phyloP scores from a whole-genome alignment of 805 yeast genomes.

The Schizosaccharomyces osmophilus region DNA sequence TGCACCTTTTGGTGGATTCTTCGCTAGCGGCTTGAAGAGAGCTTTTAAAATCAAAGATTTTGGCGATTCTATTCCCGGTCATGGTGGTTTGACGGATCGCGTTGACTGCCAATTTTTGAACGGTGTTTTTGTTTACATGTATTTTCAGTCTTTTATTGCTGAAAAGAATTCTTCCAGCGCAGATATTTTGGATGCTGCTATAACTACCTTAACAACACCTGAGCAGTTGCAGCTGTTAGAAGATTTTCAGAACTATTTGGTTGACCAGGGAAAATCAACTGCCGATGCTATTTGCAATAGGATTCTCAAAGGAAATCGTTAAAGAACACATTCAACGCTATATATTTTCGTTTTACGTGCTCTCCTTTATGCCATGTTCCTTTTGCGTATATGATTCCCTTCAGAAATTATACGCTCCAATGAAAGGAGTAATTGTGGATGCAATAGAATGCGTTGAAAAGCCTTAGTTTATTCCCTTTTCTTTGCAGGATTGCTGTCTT shows the following conservation, averaged over 20 bases:
- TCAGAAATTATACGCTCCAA: no score
- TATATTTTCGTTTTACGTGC: background rate
- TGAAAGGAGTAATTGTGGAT: no score
- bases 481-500: no score
- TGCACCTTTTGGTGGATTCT: slow-evolving; percentile 97
- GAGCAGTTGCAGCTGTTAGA: slow-evolving; percentile 41
- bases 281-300: background rate
- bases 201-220: slow-evolving; percentile 38
- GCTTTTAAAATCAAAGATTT: slow-evolving; percentile 91
- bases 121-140: slow-evolving; percentile 86
- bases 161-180: slow-evolving; percentile 34
- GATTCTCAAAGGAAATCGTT: background rate
- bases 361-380: background rate
- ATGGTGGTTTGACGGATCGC: slow-evolving; percentile 93
- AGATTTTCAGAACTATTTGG: slow-evolving; percentile 32
- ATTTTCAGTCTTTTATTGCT: slow-evolving; percentile 77
- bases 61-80: slow-evolving; percentile 96
- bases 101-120: slow-evolving; percentile 92
- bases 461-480: no score
- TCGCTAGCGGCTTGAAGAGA: slow-evolving; percentile 91
- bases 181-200: slow-evolving; percentile 46
- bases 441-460: no score
- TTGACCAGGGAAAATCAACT: slow-evolving; percentile 10
- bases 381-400: no score
- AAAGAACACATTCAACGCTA: background rate